phyloP scores from a whole-genome alignment of 2,329 filamentous ascomycete genomes.

The Phaeosphaeria sp. region DNA sequence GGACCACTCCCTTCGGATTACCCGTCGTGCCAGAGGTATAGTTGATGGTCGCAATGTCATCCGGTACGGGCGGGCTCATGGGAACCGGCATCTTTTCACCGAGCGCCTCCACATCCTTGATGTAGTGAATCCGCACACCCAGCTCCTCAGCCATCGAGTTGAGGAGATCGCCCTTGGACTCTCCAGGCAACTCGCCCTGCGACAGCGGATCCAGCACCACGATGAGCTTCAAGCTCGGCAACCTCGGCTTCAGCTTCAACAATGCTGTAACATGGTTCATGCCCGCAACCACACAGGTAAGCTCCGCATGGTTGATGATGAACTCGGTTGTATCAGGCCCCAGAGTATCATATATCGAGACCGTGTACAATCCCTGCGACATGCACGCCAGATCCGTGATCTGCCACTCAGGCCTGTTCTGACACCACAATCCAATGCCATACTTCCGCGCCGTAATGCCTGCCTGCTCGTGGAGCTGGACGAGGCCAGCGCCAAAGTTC shows the following conservation, averaged over 20 bases:
- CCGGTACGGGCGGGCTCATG: conserved; percentile 72
- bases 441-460: conserved; percentile 71
- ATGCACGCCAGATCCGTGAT: conserved; percentile 84
- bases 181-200: conserved; percentile 74
- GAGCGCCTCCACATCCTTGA: conserved; percentile 80
- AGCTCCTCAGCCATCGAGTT: conserved; percentile 74
- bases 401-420: conserved; percentile 90
- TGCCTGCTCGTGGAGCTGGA: conserved; percentile 77
- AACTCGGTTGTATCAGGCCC: conserved; percentile 91
- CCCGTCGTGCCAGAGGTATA: conserved; percentile 89
- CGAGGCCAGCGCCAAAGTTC: conserved; percentile 84
- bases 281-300: conserved; percentile 78
- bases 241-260: conserved; percentile 77
- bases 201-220: conserved; percentile 85
- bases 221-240: conserved; percentile 85
- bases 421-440: conserved; percentile 83
- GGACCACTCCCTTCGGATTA: conserved; percentile 79
- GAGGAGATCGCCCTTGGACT: conserved; percentile 81
- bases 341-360: conserved; percentile 95
- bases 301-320: conserved; percentile 88
- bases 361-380: conserved; percentile 85
- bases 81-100: conserved; percentile 74
- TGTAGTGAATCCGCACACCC: conserved; percentile 79
- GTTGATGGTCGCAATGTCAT: conserved; percentile 87
- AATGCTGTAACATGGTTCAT: conserved; percentile 81